phyloP scores from a whole-genome alignment of 228 moss, liverwort and hornwort genomes.

The Sphagnum fallax region DNA sequence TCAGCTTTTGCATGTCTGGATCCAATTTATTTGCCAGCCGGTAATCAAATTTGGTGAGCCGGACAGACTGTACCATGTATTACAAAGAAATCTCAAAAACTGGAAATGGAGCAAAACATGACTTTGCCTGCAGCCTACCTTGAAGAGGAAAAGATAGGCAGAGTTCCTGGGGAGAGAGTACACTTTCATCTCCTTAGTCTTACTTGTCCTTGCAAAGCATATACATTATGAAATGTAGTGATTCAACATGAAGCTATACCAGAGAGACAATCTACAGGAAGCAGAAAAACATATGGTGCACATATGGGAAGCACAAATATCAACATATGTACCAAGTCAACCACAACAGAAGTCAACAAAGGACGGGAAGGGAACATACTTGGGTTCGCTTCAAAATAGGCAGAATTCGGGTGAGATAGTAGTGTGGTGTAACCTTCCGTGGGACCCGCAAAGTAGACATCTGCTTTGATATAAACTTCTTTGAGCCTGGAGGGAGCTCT shows the following conservation, averaged over 20 bases:
- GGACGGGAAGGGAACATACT: conserved; percentile 23
- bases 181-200: no score
- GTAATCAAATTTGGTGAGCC: conserved; percentile 91
- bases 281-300: not conserved
- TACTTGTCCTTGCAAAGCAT: no score
- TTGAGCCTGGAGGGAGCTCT: conserved; percentile 41
- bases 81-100: no score
- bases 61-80: conserved; percentile 42
- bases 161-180: no score
- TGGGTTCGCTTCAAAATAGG: conserved; percentile 70
- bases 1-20: conserved; percentile 77
- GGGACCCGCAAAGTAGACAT: conserved; percentile 60
- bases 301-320: not conserved
- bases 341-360: not conserved
- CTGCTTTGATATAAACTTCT: conserved; percentile 30
- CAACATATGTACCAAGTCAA: no score
- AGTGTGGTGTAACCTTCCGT: conserved; percentile 70
- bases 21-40: conserved; percentile 87
- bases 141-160: no score
- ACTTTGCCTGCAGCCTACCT: no score
- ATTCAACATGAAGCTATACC: no score
- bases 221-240: no score
- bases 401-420: conserved; percentile 65
- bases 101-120: no score
- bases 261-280: no score